Percentiles rank a stretch among this genome's conserved stretches.
These are phyloP conservation scores for Pseudogymnoascus sp. DNA, from an alignment of 2,329 filamentous ascomycete genomes.

Conservation along the genomic window DNA sequence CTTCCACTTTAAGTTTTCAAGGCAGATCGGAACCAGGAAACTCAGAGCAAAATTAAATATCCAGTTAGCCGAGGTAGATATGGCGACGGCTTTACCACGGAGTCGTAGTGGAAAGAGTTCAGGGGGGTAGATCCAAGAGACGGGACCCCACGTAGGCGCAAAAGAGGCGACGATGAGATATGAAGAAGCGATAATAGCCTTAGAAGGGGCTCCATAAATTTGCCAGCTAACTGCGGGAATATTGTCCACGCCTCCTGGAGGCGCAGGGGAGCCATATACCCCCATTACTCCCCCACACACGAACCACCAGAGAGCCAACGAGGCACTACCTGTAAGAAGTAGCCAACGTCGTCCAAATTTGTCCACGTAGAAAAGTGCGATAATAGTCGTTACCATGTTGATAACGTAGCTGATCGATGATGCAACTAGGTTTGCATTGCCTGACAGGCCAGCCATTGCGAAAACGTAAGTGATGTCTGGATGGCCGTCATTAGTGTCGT, in stretches of 20 bases:
- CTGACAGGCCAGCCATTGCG: conserved; percentile 28
- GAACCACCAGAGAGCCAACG: neutral
- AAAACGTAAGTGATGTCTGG: conserved; percentile 29
- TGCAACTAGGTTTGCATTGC: conserved; percentile 26
- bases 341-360: neutral
- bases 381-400: neutral
- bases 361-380: neutral
- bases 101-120: conserved; percentile 43
- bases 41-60: conserved; percentile 44
- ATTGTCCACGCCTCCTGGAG: neutral
- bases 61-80: conserved; percentile 46
- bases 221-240: neutral
- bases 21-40: conserved; percentile 40
- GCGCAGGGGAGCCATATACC: neutral
- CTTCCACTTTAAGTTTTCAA: conserved; percentile 42
- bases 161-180: conserved; percentile 55
- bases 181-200: conserved; percentile 52
- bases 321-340: neutral
- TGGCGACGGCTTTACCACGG: conserved; percentile 46
- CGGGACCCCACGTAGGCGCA: conserved; percentile 39
- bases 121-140: conserved; percentile 40
- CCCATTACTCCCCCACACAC: neutral
- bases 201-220: neutral
- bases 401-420: neutral
- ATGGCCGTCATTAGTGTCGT: neutral